Base-by-base conservation (phyloP, 352 stramenopile species). In the Pythium sukuiense region DNA sequence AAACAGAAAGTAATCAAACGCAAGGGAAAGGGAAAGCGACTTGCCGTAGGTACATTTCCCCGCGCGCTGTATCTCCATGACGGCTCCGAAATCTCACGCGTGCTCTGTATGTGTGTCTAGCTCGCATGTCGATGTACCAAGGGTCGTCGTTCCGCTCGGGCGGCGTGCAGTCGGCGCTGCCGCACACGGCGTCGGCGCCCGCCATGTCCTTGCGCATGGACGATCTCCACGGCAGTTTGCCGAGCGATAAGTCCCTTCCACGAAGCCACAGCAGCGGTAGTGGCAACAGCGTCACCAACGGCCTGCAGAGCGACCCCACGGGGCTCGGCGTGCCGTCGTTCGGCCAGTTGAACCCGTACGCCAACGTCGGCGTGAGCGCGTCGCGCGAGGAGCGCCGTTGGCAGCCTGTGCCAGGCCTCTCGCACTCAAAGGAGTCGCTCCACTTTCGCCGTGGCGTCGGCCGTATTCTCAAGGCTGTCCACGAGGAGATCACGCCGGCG, bases 261-360 rank as follows among this genome's bases (percentile, higher is more conserved):
- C 45, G 45, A 27, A 52, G 45, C 32, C 43, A 66, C 18, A 46
- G 58, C 33, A 60, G 39, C 16, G 49, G 37, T 41, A 55, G 37
- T 18, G 33, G 48, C 16, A 46, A 32, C 58, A 53, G 26, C 20
- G 8, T 35, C 32, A 35, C 32, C 4, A 55, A 50, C 37, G 50
- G 27, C 29, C 20, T 63, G 95, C 27, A 99, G 94, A 1, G 96
- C 93, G 57, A 99, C 80, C 61, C 96, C 94, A 69, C 45, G 6
- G 45, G 98, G 91, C 0, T 97, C 94, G 54, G 96, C 73, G 2
- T 93, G 55, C 87, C 87, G 18, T 82, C 85, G 24, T 95, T 95
- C 50, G 76, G 81, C 45, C 70, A 77, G 20, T 63, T 95, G 30
- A 95, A 95, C 67, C 85, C 85, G 30, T 93, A 86, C 64, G 81